Base-by-base conservation (phyloP, 768 basidiomycete species). In the Suillus cothurnatus region DNA sequence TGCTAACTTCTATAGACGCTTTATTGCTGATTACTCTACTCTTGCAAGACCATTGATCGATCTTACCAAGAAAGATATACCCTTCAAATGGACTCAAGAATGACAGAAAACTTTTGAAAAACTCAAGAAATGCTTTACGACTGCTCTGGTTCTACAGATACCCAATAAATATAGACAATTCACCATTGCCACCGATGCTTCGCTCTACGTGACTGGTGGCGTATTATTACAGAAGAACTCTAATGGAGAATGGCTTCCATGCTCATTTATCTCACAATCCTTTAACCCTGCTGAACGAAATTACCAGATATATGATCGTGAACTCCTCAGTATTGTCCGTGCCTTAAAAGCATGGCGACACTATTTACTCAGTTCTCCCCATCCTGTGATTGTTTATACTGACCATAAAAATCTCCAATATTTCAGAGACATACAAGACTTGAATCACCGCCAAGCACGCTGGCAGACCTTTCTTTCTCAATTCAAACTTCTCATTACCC, bases 281-380 rank as follows among this genome's bases (percentile, higher is more conserved):
- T 45, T 45, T 11, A 45, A 69, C 1, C 28, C 70, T 0, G 70
- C 80, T 0, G 79, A 88, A 68, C 34, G 71, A 2, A 86, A 86
- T 68, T 86, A 87, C 65, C 73, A 82, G 15, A 79, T 83, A n/a
- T 77, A 85, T 64, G 79, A 88, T 64, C 0, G 34, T 0, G 53
- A 70, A 70, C 61, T 70, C 2, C 39, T 67, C 0, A 8, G 47
- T 0, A 26, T 70, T 4, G 58, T 70, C 2, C 0, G 2, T 0
- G 60, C 58, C 2, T 28, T 70, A 0, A 59, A 66, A 19, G 5
- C 34, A 0, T 70, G 64, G 77, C 57, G 73, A 38, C 68, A 77
- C 34, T 81, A 77, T 67, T 71, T 81, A 6, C 67, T 77, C 12
- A 72, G 79, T 12, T 71, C 76, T 11, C 57, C 64, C 69, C 43